A percentile compares a stretch with the other conserved stretches of the same genome.
Evolutionary conservation across 164 flowering plant species (phyloP).

Genomic region (Platanus orientalis): DNA sequence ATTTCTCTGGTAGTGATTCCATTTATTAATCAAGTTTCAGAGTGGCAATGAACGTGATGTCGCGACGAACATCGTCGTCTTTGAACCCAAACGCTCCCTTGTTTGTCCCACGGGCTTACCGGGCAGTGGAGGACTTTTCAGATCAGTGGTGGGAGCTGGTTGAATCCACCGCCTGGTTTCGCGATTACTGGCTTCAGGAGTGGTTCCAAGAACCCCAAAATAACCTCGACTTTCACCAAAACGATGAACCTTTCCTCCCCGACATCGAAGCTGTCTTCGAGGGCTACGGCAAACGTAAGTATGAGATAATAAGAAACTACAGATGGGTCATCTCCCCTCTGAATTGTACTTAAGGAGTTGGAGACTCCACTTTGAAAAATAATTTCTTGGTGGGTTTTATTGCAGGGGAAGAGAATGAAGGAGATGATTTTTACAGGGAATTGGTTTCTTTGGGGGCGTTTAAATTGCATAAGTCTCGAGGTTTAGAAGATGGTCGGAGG

Average conservation of each 20-base stretch:
- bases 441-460: conserved; percentile 39
- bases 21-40: not conserved
- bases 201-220: conserved; percentile 57
- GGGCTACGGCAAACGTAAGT: conserved; percentile 27
- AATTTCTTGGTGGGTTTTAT: not conserved
- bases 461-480: conserved; percentile 46
- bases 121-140: conserved; percentile 79
- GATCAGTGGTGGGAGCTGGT: conserved; percentile 88
- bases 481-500: conserved; percentile 27
- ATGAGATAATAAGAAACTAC: not conserved
- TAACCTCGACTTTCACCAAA: conserved; percentile 12
- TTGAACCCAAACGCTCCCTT: conserved; percentile 83
- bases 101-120: conserved; percentile 71
- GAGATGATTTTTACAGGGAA: conserved; percentile 25
- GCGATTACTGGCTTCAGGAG: conserved; percentile 89
- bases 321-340: not conserved
- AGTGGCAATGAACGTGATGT: conserved; percentile 41
- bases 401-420: conserved; percentile 24
- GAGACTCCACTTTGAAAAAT: not conserved
- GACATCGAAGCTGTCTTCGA: conserved; percentile 43
- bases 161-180: conserved; percentile 71
- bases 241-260: conserved; percentile 34
- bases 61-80: conserved; percentile 28
- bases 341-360: not conserved
- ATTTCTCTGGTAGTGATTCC: not conserved